Base-by-base conservation (phyloP, 108 stramenopile genomes). In the Cyclotella sp. region DNA sequence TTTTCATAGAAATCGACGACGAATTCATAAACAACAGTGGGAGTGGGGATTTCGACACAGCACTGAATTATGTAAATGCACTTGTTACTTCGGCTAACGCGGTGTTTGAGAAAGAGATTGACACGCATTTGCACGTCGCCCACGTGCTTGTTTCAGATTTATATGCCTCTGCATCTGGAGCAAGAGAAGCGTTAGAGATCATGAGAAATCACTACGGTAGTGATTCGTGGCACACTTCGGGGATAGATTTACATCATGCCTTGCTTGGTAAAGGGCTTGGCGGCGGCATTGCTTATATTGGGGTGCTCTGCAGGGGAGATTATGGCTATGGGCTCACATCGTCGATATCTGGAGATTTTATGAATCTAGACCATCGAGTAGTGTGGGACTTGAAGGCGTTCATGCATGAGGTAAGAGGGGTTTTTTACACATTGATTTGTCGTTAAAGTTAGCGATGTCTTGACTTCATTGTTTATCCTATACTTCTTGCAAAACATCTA, bases 161-260 rank as follows among this genome's bases (percentile, higher is more conserved):
- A 12, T 76, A 76, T 45, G 75, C 45, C 21, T 10, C 39, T 13
- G 16, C 66, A 4, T 39, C 68, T 6, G 11, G 42, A 12, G 68
- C 75, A 2, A 44, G 0, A 21, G 26, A 61, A 9, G 73, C 73
- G 21, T 22, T 73, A 13, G n/a, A 18, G 0, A 63, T 42, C 27
- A 73, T 73, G 73, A 2, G 51, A 29, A 53, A 15, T 44, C 42
- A 8, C 11, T 73, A 73, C 46, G 44, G 18, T 0, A 27, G 28
- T 18, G 18, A 34, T 0, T 21, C n/a, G 1, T 51, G 63, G 65
- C 65, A 66, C 14, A 49, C 41, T 3, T 9, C 47, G 0, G 55
- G 54, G 0, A 15, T 59, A 12, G 75, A 76, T 26, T 44, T 76
- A n/a, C 75, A 76, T 49, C 75, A 76, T 46, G 74, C 65, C n/a